phyloP scores from a whole-genome alignment of 1,284 basidiomycete species.

The Apiotrichum veenhuisii region DNA sequence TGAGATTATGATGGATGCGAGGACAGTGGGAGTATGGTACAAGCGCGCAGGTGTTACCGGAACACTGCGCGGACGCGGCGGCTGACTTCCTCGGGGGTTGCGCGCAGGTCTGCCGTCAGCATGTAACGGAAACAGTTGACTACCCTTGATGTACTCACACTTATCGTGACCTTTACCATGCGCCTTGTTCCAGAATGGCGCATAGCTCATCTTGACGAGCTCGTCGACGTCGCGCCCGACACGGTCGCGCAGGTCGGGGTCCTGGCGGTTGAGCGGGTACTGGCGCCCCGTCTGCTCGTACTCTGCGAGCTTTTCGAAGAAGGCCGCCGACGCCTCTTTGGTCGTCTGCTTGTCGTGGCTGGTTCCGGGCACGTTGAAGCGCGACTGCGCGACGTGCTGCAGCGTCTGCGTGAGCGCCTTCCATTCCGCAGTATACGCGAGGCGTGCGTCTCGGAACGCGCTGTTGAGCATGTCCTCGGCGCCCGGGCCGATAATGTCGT shows the following conservation, averaged over 20 bases:
- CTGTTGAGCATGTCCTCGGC: conserved; percentile 49
- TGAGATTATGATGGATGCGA: background rate
- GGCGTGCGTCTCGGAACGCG: conserved; percentile 45
- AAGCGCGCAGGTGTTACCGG: conserved; percentile 15
- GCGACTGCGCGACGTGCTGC: conserved; percentile 24
- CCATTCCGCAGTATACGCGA: conserved; percentile 43
- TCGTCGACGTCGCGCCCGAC: conserved; percentile 40
- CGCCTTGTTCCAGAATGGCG: conserved; percentile 29
- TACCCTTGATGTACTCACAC: conserved; percentile 31
- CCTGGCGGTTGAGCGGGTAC: conserved; percentile 37
- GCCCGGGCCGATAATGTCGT: conserved; percentile 46
- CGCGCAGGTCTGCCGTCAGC: conserved; percentile 34
- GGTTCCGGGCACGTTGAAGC: conserved; percentile 30
- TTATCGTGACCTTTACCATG: conserved; percentile 39
- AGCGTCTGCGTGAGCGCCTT: conserved; percentile 31
- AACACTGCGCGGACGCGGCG: conserved; percentile 38
- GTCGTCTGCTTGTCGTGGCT: conserved; percentile 39
- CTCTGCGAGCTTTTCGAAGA: conserved; percentile 45
- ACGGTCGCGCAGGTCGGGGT: conserved; percentile 45
- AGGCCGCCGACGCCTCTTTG: conserved; percentile 44
- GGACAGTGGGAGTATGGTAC: background rate
- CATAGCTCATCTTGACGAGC: conserved; percentile 33
- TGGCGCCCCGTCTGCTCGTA: conserved; percentile 35
- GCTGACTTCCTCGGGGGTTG: conserved; percentile 35
- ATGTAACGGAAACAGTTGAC: background rate